Conservation (phyloP, 2,329 filamentous ascomycete species). For the Neonectria ditissima region DNA sequence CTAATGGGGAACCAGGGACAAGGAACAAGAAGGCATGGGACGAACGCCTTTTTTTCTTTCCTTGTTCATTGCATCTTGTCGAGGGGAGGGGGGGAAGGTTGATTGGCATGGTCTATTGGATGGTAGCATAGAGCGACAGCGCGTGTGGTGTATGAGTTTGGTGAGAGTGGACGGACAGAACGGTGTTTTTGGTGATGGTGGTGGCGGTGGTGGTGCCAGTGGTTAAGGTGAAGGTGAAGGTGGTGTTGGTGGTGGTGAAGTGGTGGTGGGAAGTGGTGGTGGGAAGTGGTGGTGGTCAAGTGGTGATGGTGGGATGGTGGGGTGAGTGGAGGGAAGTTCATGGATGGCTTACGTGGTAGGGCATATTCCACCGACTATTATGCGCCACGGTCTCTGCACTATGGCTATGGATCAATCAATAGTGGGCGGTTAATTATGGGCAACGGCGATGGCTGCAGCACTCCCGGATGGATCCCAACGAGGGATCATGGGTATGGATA, state of each 20-base stretch:
- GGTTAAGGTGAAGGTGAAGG: background rate
- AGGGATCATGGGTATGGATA: background rate
- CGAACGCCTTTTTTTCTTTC: background rate
- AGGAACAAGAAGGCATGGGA: background rate
- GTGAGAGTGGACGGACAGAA: slow-evolving; percentile 8
- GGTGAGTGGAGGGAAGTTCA: background rate
- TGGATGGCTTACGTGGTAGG: background rate
- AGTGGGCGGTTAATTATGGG: background rate
- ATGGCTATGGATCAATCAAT: background rate
- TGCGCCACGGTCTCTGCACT: background rate
- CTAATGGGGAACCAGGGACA: background rate
- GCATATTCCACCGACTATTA: background rate
- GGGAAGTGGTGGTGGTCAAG: background rate
- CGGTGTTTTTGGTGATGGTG: slow-evolving; percentile 9
- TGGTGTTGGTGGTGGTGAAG: background rate
- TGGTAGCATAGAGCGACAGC: no score
- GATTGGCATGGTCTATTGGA: no score
- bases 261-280: background rate
- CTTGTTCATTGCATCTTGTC: background rate
- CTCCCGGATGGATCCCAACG: background rate
- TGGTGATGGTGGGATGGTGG: background rate
- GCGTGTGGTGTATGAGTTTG: background rate
- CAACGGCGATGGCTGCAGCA: background rate
- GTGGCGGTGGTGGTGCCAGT: background rate
- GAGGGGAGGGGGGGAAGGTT: background rate